These are phyloP conservation scores for Marasmius oreades DNA, from an alignment of 1,284 basidiomycete species.

Conservation along the genomic window DNA sequence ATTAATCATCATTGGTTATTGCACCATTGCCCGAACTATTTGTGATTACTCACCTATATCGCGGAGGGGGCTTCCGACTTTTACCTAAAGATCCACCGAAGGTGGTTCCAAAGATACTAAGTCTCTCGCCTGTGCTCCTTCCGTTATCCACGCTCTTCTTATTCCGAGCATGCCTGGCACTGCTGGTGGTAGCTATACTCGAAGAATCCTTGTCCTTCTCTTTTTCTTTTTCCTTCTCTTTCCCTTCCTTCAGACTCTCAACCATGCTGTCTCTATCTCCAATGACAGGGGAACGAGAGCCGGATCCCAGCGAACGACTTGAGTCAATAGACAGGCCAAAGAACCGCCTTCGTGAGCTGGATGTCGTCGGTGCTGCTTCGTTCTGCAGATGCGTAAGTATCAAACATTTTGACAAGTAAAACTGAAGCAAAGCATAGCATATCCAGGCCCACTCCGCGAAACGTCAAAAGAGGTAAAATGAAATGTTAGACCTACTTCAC, in stretches of 20 bases:
- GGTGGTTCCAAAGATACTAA: slow-evolving; percentile 73
- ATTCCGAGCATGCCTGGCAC: slow-evolving; percentile 39
- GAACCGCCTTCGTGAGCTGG: slow-evolving; percentile 44
- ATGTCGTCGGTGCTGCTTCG: slow-evolving; percentile 31
- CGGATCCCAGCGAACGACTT: slow-evolving; percentile 29
- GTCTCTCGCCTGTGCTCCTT: slow-evolving; percentile 50
- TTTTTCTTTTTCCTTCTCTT: slow-evolving; percentile 30
- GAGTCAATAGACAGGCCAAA: slow-evolving; percentile 61
- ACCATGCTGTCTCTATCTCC: slow-evolving; percentile 14
- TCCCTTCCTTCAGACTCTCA: slow-evolving; percentile 16
- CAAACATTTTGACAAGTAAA: not conserved
- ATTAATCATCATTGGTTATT: not conserved
- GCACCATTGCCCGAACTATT: slow-evolving; percentile 1
- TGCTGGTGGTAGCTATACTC: slow-evolving; percentile 20
- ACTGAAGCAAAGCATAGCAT: not conserved
- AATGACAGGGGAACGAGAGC: not conserved
- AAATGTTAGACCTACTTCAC: slow-evolving; percentile 64
- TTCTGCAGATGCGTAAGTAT: slow-evolving; percentile 34
- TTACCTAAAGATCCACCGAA: slow-evolving; percentile 59
- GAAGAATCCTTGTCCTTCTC: slow-evolving; percentile 21
- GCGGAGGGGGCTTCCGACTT: slow-evolving; percentile 77
- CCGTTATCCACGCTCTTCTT: slow-evolving; percentile 51
- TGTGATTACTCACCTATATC: slow-evolving; percentile 46
- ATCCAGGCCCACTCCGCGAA: not conserved
- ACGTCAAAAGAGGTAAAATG: slow-evolving; percentile 1